These are phyloP conservation scores for Podila verticillata DNA, from an alignment of 192 early-diverging fungal species.

Conservation along the genomic window DNA sequence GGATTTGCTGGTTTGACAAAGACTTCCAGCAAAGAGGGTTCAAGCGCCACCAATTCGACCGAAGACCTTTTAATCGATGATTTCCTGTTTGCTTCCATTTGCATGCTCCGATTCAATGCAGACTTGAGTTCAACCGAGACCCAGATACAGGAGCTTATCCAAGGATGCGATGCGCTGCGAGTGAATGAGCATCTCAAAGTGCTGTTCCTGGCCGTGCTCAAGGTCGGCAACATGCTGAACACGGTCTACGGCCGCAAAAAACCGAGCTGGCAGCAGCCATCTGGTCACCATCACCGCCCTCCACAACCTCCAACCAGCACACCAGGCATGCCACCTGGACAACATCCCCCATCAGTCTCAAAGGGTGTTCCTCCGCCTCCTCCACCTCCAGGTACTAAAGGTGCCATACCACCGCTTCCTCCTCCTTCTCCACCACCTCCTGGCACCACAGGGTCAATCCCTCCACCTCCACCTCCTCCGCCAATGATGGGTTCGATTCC, in stretches of 20 bases:
- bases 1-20: constrained; percentile 25
- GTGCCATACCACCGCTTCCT: background rate
- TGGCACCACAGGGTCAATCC: background rate
- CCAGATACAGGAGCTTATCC: constrained; percentile 29
- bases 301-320: background rate
- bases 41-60: background rate
- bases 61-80: constrained; percentile 38
- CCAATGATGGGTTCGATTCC: background rate
- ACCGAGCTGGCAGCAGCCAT: constrained; percentile 28
- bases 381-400: background rate
- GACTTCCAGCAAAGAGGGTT: background rate
- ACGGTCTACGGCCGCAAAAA: constrained; percentile 44
- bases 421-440: constrained; percentile 10
- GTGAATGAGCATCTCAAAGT: constrained; percentile 39
- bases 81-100: constrained; percentile 42
- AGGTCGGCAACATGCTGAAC: constrained; percentile 48
- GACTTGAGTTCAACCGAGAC: constrained; percentile 22
- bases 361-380: background rate
- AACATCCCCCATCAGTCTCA: background rate
- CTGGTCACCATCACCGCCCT: background rate
- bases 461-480: background rate
- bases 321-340: background rate
- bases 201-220: constrained; percentile 36
- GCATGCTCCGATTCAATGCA: constrained; percentile 36
- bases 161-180: constrained; percentile 34